Evolutionary conservation across 495 filamentous ascomycete species (phyloP), one percentile per base, ranked within the genome.

Genomic region (Usnea hakonensis): DNA sequence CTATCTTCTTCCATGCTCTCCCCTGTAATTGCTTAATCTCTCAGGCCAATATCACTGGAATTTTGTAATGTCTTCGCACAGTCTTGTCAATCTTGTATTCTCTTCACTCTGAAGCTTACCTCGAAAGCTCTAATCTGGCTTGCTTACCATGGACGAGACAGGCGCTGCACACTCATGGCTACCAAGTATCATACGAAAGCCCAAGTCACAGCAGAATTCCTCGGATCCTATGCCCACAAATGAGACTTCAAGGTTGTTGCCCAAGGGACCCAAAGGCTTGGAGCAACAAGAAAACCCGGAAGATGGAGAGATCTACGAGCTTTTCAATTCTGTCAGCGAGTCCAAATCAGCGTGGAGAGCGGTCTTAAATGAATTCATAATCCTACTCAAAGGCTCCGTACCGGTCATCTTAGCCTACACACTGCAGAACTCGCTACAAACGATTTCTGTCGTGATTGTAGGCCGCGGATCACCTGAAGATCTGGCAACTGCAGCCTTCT

Each of bases 401-500:
- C 91, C 91, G 0, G 90, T 96, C 4, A 93, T 96, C 67, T 72
- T 96, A 5, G 91, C 91, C 57, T 96, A 96, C 72, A 85, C 87
- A 0, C 81, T 96, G 8, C 91, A 96, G 69, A 96, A 91, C 72
- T 91, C 88, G 19, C 78, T 96, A 0, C 91, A 96, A 72, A 95
- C 91, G 0, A 71, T 88, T 23, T 94, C 91, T 0, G 88, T 96
- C 7, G 74, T 96, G 36, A 86, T 96, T 19, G 90, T 90, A 23
- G 92, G 92, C 26, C 84, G 90, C 13, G 77, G 90, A 11, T 90
- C 87, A 2, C 89, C 92, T 1, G 85, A 93, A 71, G 84, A 90
- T 23, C 77, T 97, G 11, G 88, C 91, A 2, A 88, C 88, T 0
- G 87, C 89, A 8, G 91, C 92, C 11, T 96, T 96, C 73, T 87